Conservation (phyloP, 805 yeast species). For the Candida oleophila region DNA sequence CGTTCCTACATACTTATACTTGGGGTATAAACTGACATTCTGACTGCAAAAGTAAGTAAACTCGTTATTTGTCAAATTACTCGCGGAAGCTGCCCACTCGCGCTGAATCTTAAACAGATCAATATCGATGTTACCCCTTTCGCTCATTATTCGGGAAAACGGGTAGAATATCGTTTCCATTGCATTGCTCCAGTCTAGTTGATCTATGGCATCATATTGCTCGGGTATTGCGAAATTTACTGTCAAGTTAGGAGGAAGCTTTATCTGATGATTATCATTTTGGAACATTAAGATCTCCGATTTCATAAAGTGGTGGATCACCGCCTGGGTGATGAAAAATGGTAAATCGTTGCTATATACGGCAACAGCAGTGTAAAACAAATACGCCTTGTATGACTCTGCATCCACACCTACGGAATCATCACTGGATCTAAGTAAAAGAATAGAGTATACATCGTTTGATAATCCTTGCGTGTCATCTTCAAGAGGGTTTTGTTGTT, state of each 20-base stretch:
- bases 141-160: not conserved
- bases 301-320: constrained; percentile 28
- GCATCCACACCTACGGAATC: constrained; percentile 47
- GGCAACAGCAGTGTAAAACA: constrained; percentile 42
- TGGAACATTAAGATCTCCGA: constrained; percentile 20
- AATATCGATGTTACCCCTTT: not conserved
- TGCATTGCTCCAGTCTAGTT: not conserved
- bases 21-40: not conserved
- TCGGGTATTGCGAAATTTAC: not conserved
- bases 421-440: constrained; percentile 30
- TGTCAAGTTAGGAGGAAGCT: not conserved
- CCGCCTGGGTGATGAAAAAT: constrained; percentile 52
- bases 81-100: not conserved
- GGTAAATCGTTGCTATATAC: constrained; percentile 63
- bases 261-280: not conserved
- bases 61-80: not conserved
- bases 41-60: not conserved
- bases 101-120: not conserved
- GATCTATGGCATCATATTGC: not conserved
- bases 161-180: not conserved
- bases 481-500: constrained; percentile 14
- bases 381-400: constrained; percentile 34
- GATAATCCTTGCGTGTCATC: not conserved
- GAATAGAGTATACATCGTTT: not conserved
- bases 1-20: not conserved